phyloP scores from a whole-genome alignment of 768 basidiomycete species.

The Aureoboletus auriporus region DNA sequence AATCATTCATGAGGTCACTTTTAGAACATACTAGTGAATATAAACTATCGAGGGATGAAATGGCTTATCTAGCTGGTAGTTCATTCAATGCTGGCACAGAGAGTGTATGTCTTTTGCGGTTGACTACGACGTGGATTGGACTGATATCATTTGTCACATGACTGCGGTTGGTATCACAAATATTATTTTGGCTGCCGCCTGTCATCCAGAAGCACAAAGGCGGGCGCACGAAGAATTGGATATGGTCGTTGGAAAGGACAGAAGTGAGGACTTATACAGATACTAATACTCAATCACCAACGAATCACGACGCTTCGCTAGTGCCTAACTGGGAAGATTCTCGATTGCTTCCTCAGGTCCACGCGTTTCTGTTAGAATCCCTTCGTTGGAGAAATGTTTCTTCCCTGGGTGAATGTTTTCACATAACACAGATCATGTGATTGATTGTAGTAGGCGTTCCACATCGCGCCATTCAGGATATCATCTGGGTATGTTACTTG shows the following conservation, averaged over 20 bases:
- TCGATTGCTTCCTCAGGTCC: slow-evolving; percentile 30
- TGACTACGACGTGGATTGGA: background rate
- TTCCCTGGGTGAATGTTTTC: slow-evolving; percentile 17
- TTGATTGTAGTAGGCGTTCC: slow-evolving; percentile 35
- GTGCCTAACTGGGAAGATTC: slow-evolving; percentile 35
- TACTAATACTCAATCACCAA: background rate
- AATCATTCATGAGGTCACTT: slow-evolving; percentile 46
- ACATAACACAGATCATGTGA: background rate
- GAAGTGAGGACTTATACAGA: slow-evolving; percentile 7
- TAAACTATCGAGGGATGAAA: slow-evolving; percentile 46
- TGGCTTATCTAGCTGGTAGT: slow-evolving; percentile 53
- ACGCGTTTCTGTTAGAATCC: slow-evolving; percentile 33
- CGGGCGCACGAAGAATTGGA: slow-evolving; percentile 54
- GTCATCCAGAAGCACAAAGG: slow-evolving; percentile 46
- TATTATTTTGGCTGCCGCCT: slow-evolving; percentile 47
- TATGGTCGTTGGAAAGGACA: slow-evolving; percentile 38
- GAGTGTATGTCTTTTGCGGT: slow-evolving; percentile 29
- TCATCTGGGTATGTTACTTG: slow-evolving; percentile 46
- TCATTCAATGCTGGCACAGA: slow-evolving; percentile 59
- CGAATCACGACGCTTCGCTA: no score
- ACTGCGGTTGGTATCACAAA: slow-evolving; percentile 49
- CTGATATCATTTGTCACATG: slow-evolving; percentile 8
- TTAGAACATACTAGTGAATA: slow-evolving; percentile 45
- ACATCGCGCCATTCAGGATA: slow-evolving; percentile 60
- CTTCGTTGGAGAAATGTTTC: slow-evolving; percentile 34